phyloP scores from a whole-genome alignment of 108 stramenopile genomes.

The Cafeteria roenbergensis region DNA sequence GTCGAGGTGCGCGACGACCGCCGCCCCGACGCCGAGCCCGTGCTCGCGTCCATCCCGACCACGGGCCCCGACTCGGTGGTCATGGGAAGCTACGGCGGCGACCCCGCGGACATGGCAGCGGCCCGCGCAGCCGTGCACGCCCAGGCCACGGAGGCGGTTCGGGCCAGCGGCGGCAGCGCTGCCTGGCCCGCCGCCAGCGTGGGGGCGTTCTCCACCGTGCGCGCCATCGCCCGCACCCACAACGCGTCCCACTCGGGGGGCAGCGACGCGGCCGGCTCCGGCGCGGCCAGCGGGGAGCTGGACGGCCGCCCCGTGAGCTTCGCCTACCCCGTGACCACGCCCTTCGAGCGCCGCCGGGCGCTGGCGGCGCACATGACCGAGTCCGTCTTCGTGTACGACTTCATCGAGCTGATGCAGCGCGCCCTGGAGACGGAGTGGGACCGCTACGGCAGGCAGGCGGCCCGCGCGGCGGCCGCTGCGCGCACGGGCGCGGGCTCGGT shows the following conservation, averaged over 20 bases:
- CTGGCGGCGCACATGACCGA: conserved; percentile 67
- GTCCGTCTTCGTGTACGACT: conserved; percentile 84
- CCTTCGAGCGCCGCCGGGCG: conserved; percentile 75
- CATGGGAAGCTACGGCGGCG: conserved; percentile 14
- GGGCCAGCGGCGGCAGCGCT: no score
- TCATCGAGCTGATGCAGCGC: conserved; percentile 82
- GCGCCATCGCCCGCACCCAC: no score
- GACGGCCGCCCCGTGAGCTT: conserved; percentile 61
- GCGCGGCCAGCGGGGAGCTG: conserved; percentile 14
- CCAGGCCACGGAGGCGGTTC: no score
- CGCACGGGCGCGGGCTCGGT: not conserved
- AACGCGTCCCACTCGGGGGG: no score
- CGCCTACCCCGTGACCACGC: conserved; percentile 76
- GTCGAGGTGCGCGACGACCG: conserved; percentile 57
- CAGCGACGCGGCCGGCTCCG: not conserved
- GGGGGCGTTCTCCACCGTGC: no score
- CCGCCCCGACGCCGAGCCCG: conserved; percentile 17
- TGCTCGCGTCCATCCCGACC: conserved; percentile 58
- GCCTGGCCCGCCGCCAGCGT: no score
- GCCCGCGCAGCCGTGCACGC: no score
- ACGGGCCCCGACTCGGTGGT: no score
- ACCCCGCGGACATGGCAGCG: conserved; percentile 12
- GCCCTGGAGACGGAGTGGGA: conserved; percentile 67
- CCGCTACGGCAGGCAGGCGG: conserved; percentile 14
- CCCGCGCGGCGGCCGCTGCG: conserved; percentile 16